Conservation (phyloP, 768 basidiomycete genomes). For the Hemileccinum impolitum region DNA sequence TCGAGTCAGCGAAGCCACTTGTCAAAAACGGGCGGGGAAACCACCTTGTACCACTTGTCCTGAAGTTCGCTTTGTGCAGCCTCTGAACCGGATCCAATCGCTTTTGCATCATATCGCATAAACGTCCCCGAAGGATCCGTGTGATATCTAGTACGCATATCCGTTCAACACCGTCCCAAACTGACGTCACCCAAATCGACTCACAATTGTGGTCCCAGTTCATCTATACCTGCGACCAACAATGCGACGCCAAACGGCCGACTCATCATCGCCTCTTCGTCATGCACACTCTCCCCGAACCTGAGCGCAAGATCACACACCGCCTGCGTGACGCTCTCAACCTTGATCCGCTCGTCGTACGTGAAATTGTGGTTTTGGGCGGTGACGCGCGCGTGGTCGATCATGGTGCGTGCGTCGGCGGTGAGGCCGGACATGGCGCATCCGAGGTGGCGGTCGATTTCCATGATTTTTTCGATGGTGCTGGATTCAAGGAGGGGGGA, state of each 20-base stretch:
- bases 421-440: slow-evolving; percentile 98
- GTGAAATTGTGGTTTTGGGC: slow-evolving; percentile 94
- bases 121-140: slow-evolving; percentile 99
- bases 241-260: slow-evolving; percentile 97
- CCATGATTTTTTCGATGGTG: slow-evolving; percentile 99
- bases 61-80: slow-evolving; percentile 96
- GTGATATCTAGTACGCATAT: slow-evolving; percentile 66
- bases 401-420: slow-evolving; percentile 98
- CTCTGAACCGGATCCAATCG: slow-evolving; percentile 97
- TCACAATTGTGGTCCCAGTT: slow-evolving; percentile 92
- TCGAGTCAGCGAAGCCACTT: slow-evolving; percentile 5
- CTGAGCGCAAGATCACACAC: slow-evolving; percentile 95
- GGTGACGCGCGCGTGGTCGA: slow-evolving; percentile 98
- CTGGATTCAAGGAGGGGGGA: slow-evolving; percentile 92
- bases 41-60: slow-evolving; percentile 93
- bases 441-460: slow-evolving; percentile 94
- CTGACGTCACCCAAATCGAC: slow-evolving; percentile 25
- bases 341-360: slow-evolving; percentile 94
- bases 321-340: slow-evolving; percentile 97
- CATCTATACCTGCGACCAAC: slow-evolving; percentile 95
- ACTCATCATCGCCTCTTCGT: slow-evolving; percentile 99
- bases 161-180: slow-evolving; percentile 3
- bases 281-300: slow-evolving; percentile 98
- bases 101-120: slow-evolving; percentile 95
- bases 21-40: slow-evolving; percentile 5